Evolutionary conservation across 1,139 yeast genomes (phyloP), one percentile per base, ranked within the genome.

Genomic region (Saccharomyces hybrid): DNA sequence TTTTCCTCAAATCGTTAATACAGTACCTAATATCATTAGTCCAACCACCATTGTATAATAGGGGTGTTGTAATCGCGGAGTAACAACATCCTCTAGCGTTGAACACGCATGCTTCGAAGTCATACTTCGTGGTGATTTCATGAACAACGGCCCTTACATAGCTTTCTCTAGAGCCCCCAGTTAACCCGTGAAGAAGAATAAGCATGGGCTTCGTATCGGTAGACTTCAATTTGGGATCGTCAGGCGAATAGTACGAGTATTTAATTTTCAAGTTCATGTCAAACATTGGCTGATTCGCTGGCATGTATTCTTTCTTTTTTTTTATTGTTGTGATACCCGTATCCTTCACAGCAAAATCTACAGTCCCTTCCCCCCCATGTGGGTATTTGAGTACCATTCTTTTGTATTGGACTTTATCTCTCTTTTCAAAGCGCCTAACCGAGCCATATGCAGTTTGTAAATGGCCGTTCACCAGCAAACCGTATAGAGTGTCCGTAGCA

Each of bases 401-500:
- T 5, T 82, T 83, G 61, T 81, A 83, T 61, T 72, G 72, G 5
- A 82, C 78, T 49, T 55, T 68, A 60, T 78, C 79, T 7, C 59
- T 58, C 16, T 73, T 71, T n/a, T 74, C 69, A 48, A 73, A 73
- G 50, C 59, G 55, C 44, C 76, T 76, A 26, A 74, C 34, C 2
- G 68, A 66, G 46, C 85, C 79, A 62, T 83, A 80, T 47, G 83
- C 61, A 1, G 91, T 84, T 70, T 88, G 96, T 49, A 87, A 70
- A 32, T 82, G 75, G 16, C 93, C 93, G 62, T 80, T 84, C 67
- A 82, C 80, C 49, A 84, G 70, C n/a, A 74, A 67, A 3, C 90
- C 89, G 58, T 79, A 76, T 62, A 84, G 73, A 73, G 75, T 73
- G 59, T 78, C 76, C 62, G 73, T 70, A 41, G 73, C 63, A 5